Conservation (phyloP, 805 yeast species). For the Teunomyces tritomae region DNA sequence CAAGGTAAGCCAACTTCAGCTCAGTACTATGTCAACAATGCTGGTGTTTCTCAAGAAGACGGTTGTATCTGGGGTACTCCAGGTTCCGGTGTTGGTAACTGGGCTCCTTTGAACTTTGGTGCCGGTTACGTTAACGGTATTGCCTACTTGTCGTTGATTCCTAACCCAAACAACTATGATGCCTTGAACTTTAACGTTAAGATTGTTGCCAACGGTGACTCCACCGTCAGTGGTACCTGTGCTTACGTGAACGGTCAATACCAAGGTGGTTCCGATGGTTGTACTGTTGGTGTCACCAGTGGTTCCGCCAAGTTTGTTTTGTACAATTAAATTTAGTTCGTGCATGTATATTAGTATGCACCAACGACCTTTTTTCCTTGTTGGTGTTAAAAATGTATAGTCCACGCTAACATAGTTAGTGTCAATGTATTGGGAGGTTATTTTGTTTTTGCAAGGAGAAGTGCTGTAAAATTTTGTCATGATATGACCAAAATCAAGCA, state of each 20-base stretch:
- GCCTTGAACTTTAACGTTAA: conserved; percentile 57
- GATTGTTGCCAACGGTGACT: conserved; percentile 67
- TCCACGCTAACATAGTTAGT: background rate
- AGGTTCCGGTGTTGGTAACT: conserved; percentile 87
- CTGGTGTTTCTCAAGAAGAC: conserved; percentile 85
- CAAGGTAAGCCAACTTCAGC: conserved; percentile 79
- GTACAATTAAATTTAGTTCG: conserved; percentile 31
- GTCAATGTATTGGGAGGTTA: background rate
- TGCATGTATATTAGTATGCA: conserved; percentile 1
- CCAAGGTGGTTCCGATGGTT: conserved; percentile 79
- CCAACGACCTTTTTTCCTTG: background rate
- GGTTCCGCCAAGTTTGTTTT: conserved; percentile 86
- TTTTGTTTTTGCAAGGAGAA: background rate
- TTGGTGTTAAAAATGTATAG: background rate
- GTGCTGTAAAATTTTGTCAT: background rate
- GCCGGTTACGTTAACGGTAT: conserved; percentile 72
- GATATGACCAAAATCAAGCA: no score
- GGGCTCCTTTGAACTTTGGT: conserved; percentile 97
- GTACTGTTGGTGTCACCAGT: conserved; percentile 85
- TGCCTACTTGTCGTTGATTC: conserved; percentile 85
- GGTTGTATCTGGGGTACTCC: conserved; percentile 93
- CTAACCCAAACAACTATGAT: conserved; percentile 84
- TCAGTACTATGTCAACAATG: conserved; percentile 96
- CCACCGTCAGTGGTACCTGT: conserved; percentile 64
- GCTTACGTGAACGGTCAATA: conserved; percentile 74